A percentile compares a stretch with the other conserved stretches of the same genome.
These are phyloP conservation scores for Avena atlantica DNA, from an alignment of 176 grass and related monocot genomes.

Conservation along the genomic window DNA sequence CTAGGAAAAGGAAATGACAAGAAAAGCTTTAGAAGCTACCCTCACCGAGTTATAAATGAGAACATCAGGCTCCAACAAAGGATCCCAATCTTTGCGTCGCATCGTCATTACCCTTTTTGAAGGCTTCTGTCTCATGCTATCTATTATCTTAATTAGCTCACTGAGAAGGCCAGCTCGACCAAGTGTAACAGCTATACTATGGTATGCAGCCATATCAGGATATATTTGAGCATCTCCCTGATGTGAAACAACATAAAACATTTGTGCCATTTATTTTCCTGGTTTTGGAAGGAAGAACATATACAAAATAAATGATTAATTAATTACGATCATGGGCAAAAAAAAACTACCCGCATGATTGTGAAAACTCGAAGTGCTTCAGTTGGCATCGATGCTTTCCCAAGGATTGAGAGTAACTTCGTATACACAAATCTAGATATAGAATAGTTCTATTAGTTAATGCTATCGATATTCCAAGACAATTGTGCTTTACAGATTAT, in stretches of 20 bases:
- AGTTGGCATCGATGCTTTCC: constrained; percentile 74
- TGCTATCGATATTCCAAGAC: not conserved
- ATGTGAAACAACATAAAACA: constrained; percentile 34
- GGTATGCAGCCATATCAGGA: constrained; percentile 96
- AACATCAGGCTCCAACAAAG: constrained; percentile 84
- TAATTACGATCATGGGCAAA: constrained; percentile 11
- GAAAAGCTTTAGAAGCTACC: constrained; percentile 31
- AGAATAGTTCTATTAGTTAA: constrained; percentile 30
- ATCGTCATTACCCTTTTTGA: constrained; percentile 63
- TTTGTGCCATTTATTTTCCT: not conserved
- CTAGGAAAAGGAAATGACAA: constrained; percentile 13
- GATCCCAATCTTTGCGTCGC: constrained; percentile 80
- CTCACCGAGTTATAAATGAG: constrained; percentile 83
- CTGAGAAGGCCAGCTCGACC: constrained; percentile 86
- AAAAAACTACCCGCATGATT: constrained; percentile 64
- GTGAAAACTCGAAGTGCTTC: constrained; percentile 85
- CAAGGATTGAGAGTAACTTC: constrained; percentile 79
- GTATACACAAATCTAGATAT: constrained; percentile 93
- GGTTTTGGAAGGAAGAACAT: constrained; percentile 24
- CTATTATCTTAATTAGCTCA: constrained; percentile 78
- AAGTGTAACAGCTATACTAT: constrained; percentile 84
- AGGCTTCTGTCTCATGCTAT: constrained; percentile 77
- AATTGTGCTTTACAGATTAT: constrained; percentile 2
- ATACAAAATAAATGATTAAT: not conserved
- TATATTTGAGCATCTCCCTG: constrained; percentile 89